Percentiles rank a stretch among this genome's conserved stretches.
phyloP scores from a whole-genome alignment of 768 basidiomycete genomes.

The Termitomyces sp. region DNA sequence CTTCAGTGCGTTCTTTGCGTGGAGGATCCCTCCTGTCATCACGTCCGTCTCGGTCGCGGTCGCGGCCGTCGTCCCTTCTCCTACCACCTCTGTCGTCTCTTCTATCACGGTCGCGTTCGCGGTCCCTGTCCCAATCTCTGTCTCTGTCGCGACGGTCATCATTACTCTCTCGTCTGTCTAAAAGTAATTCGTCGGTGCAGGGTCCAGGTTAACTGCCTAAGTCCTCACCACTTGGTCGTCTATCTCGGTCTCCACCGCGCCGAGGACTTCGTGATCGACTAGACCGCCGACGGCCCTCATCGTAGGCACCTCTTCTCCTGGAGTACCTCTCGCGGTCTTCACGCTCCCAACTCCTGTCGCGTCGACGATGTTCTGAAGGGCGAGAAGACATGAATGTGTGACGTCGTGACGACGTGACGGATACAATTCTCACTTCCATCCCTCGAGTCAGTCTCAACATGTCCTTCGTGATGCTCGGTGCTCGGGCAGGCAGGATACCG shows the following conservation, averaged over 20 bases:
- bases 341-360: slow-evolving; percentile 65
- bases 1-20: slow-evolving; percentile 14
- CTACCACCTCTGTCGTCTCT: slow-evolving; percentile 28
- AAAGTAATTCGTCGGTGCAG: not conserved
- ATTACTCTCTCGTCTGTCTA: slow-evolving; percentile 38
- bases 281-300: slow-evolving; percentile 41
- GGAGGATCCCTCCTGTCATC: slow-evolving; percentile 21
- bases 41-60: slow-evolving; percentile 15
- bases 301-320: slow-evolving; percentile 31
- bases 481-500: not conserved
- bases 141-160: slow-evolving; percentile 36
- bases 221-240: slow-evolving; percentile 24
- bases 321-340: slow-evolving; percentile 48
- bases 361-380: slow-evolving; percentile 42
- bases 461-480: slow-evolving; percentile 4
- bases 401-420: slow-evolving; percentile 14
- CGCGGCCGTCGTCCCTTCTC: slow-evolving; percentile 19
- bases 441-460: not conserved
- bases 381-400: slow-evolving; percentile 51
- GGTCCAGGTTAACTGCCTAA: not conserved
- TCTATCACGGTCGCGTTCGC: slow-evolving; percentile 24
- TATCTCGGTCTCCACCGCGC: slow-evolving; percentile 36
- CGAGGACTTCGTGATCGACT: slow-evolving; percentile 50
- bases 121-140: slow-evolving; percentile 16
- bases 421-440: not conserved